Base-by-base conservation (phyloP, 2,329 filamentous ascomycete genomes). In the Plectosphaerella cucumerina region DNA sequence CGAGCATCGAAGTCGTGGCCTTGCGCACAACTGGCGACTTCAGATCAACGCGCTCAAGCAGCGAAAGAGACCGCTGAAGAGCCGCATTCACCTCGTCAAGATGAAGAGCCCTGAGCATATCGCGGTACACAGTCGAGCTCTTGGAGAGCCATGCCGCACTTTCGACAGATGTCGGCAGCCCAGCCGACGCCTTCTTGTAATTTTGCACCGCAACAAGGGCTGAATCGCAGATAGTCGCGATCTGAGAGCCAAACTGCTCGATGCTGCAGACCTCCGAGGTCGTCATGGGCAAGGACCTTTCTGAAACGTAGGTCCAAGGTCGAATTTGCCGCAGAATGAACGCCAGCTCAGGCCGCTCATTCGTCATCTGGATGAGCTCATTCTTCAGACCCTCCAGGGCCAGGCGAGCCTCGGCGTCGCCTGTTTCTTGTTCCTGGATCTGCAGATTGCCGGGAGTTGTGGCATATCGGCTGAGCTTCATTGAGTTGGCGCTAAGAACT, bases 151-250 rank as follows among this genome's bases (percentile, higher is more conserved):
- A 90, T 2, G 77, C 74, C 1, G 74, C 60, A 42, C 87, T 82
- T 33, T 89, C 84, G 1, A 74, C 73, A 1, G 85, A 81, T 5
- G 68, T 64, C 1, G 86, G 84, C 2, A 85, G 61, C 3, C 73
- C 72, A 11, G 72, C 67, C 9, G 82, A 70, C 3, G 76, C 70
- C 53, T 80, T 81, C 52, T 82, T 80, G 44, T 87, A 77, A 56
- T 85, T 82, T 65, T 97, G 90, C 45, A 96, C 77, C 1, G 88
- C 86, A 34, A 93, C 87, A 2, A 97, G 82, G 23, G 93, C 80
- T 47, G 82, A 81, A 66, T 96, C 89, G 44, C 86, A 81, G n/a
- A 87, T 73, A 1, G 69, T 78, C 35, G 89, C 80, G 2, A 90
- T 67, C 4, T 76, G 72, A 14, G 76, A 69, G 41, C 84, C 80